phyloP scores from a whole-genome alignment of 192 early-diverging fungal genomes.

The Coemansia sp. region DNA sequence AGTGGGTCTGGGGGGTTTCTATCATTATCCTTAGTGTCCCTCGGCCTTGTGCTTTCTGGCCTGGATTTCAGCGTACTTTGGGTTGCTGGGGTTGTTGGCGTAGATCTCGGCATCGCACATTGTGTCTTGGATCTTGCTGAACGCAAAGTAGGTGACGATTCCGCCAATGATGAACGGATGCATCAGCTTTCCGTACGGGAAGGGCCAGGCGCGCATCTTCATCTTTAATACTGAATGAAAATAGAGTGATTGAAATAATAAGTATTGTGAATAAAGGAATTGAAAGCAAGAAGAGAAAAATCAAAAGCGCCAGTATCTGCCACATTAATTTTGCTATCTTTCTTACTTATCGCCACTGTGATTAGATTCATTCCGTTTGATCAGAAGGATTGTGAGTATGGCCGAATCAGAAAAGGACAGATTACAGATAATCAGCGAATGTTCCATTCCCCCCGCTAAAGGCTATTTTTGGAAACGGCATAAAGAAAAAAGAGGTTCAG shows the following conservation, averaged over 20 bases:
- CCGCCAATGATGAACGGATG: constrained; percentile 55
- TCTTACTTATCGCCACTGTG: not conserved
- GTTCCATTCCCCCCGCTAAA: too few species aligned
- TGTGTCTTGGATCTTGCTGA: constrained; percentile 52
- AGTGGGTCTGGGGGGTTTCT: not conserved
- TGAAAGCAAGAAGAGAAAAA: not conserved
- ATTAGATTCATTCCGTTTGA: not conserved
- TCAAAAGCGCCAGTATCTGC: too few species aligned
- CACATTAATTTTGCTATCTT: constrained; percentile 1
- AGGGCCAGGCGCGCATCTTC: constrained; percentile 52
- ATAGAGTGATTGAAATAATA: not conserved
- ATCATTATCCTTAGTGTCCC: constrained; percentile 27
- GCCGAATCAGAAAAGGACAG: too few species aligned
- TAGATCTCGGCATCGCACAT: constrained; percentile 49
- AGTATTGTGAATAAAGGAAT: not conserved
- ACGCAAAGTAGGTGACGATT: constrained; percentile 29
- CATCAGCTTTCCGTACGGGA: constrained; percentile 57
- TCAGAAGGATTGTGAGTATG: not conserved
- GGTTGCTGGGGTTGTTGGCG: constrained; percentile 50
- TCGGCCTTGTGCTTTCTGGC: constrained; percentile 56
- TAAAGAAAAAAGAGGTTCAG: constrained; percentile 1
- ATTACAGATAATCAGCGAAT: not conserved
- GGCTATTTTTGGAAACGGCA: too few species aligned
- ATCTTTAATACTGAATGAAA: not conserved
- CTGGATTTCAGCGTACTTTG: constrained; percentile 56